Evolutionary conservation across 306 rosid species (phyloP).

Genomic region (Sicyos edulis): DNA sequence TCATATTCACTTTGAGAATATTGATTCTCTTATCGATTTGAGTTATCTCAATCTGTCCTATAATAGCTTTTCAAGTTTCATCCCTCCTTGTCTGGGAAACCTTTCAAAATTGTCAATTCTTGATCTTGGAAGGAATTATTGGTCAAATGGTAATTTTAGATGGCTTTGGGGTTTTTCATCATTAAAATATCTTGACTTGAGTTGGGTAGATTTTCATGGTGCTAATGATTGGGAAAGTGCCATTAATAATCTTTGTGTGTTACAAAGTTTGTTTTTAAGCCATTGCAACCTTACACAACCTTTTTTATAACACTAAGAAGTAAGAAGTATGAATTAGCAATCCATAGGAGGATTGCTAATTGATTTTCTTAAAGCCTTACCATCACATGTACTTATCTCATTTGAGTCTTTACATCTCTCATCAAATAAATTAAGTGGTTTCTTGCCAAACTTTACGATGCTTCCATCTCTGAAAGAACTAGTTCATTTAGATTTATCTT

Average conservation of each 20-base stretch:
- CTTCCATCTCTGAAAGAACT: neutral
- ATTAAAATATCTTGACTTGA: neutral
- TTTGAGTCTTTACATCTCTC: neutral
- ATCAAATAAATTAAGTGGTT: neutral
- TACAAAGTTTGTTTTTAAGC: neutral
- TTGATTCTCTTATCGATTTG: neutral
- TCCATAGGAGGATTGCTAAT: neutral
- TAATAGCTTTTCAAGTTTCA: neutral
- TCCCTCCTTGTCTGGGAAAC: neutral
- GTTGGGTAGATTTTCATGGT: neutral
- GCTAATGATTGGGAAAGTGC: neutral
- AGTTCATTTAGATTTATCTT: neutral
- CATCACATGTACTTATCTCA: neutral
- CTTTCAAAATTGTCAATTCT: neutral
- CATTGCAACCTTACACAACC: neutral
- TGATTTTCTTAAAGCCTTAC: neutral
- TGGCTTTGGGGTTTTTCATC: neutral
- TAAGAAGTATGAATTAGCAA: no score
- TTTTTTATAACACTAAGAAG: no score
- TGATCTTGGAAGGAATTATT: neutral
- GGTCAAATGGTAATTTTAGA: neutral
- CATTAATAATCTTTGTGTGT: neutral
- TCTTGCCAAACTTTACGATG: neutral
- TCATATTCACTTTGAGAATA: neutral
- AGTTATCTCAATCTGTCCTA: neutral